A percentile compares a stretch with the other conserved stretches of the same genome.
Evolutionary conservation across 192 early-diverging fungal genomes (phyloP).

Genomic region (Coemansia furcata): DNA sequence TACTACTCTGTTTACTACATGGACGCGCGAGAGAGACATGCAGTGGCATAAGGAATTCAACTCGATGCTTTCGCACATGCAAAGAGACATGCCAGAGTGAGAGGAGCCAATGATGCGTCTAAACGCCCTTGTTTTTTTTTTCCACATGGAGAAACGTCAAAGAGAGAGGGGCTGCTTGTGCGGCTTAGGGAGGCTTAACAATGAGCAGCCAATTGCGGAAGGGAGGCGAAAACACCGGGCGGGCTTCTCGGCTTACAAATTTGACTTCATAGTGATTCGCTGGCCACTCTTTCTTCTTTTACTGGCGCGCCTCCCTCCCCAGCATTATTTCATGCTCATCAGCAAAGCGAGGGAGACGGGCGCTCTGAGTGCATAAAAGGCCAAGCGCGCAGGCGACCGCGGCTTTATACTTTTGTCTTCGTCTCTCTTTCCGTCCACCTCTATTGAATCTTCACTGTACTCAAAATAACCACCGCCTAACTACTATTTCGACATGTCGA

Average conservation of each 20-base stretch:
- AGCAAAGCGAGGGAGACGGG: neutral
- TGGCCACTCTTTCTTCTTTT: neutral
- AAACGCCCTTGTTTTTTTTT: neutral
- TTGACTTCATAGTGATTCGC: slow-evolving; percentile 1
- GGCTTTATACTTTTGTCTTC: no score
- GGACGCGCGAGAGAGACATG: neutral
- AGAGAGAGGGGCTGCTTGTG: neutral
- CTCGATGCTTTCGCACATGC: neutral
- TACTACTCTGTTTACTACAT: neutral
- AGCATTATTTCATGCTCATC: neutral
- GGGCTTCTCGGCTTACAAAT: no score
- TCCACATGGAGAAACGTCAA: neutral
- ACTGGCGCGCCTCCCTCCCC: neutral
- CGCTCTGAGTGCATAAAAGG: neutral
- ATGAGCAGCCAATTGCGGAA: slow-evolving; percentile 8
- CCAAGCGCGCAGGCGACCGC: neutral
- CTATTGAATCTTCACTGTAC: neutral
- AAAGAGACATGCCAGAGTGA: neutral
- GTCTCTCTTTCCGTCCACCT: neutral
- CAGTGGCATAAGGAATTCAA: neutral
- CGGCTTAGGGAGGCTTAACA: neutral
- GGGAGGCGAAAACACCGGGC: neutral
- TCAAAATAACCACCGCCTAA: neutral
- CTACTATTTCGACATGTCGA: neutral
- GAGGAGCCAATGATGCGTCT: neutral